A percentile compares a stretch with the other conserved stretches of the same genome.
phyloP scores from a whole-genome alignment of 179 eudicot genomes.

The Actinidia chinensis region DNA sequence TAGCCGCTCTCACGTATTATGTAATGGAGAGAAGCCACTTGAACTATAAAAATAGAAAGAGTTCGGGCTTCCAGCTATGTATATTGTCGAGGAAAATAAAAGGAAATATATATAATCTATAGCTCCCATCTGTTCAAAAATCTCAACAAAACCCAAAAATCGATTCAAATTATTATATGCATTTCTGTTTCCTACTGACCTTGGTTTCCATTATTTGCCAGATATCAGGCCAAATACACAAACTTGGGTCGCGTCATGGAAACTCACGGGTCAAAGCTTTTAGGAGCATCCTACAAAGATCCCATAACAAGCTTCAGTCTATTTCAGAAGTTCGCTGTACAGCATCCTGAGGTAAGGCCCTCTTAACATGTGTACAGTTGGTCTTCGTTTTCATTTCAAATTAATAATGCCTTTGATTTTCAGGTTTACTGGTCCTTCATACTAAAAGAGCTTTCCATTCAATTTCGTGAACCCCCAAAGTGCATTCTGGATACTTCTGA shows the following conservation, averaged over 20 bases:
- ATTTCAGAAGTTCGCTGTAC: constrained; percentile 59
- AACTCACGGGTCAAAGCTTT: constrained; percentile 62
- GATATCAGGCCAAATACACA: constrained; percentile 37
- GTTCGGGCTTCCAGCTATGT: too few species aligned
- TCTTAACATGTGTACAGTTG: not conserved
- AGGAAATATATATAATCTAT: too few species aligned
- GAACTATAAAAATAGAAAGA: too few species aligned
- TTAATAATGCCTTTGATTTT: constrained; percentile 10
- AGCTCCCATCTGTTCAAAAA: too few species aligned
- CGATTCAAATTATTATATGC: not conserved
- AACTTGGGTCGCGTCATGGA: constrained; percentile 88
- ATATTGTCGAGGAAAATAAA: too few species aligned
- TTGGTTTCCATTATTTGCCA: not conserved
- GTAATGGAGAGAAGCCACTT: too few species aligned
- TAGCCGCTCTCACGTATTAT: too few species aligned
- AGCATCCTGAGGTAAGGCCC: constrained; percentile 59
- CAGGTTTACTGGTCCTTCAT: constrained; percentile 84
- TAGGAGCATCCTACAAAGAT: constrained; percentile 68
- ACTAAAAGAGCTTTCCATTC: constrained; percentile 63
- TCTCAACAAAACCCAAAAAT: not conserved
- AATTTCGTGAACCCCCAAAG: constrained; percentile 60
- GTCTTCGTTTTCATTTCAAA: not conserved
- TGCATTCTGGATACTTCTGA: constrained; percentile 66
- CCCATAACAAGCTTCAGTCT: constrained; percentile 71
- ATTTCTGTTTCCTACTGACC: constrained; percentile 15